Base-by-base conservation (phyloP, 1,139 yeast species). In the Hansenula lynferdii region DNA sequence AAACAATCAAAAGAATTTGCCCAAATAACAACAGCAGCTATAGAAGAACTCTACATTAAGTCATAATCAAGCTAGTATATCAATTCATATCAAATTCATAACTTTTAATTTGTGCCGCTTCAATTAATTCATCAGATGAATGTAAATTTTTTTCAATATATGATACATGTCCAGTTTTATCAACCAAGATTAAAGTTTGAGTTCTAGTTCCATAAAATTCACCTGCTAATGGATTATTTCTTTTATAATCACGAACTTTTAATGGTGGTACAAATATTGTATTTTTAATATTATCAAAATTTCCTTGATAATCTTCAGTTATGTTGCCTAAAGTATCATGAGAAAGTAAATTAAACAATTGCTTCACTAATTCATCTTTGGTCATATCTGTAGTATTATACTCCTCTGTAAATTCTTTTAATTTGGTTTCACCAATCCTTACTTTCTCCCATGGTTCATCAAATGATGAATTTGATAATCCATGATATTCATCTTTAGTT, bases 161-260 rank as follows among this genome's bases (percentile, higher is more conserved):
- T 8, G 54, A 53, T 14, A 64, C 38, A n/a, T 50, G 44, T 6
- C 51, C 48, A 11, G 32, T 15, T 29, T 42, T 45, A 36, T 52
- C 56, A 22, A 86, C 69, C 17, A 87, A 54, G 6, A 90, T 69
- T 1, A 89, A 75, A 0, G 96, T 87, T 54, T 89, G 96, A 0
- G 97, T 86, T 39, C 97, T 65, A 0, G 98, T 92, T 0, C 97
- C 97, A 53, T 90, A 92, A 51, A 69, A 77, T 21, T 64, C 60
- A 0, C 85, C 85, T 14, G 60, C 58, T 3, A 61, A 50, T 12
- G 46, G 37, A 9, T 63, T 55, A 4, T 59, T 56, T 4, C 65
- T 64, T 46, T 67, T 63, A n/a, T 57, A 38, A 11, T 52, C 51
- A 3, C 58, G 42, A 1, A 62, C 59, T 28, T 48, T 44, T 25